Conservation (phyloP, 148 eudicot genomes). For the Rhododendron kiyosumense region DNA sequence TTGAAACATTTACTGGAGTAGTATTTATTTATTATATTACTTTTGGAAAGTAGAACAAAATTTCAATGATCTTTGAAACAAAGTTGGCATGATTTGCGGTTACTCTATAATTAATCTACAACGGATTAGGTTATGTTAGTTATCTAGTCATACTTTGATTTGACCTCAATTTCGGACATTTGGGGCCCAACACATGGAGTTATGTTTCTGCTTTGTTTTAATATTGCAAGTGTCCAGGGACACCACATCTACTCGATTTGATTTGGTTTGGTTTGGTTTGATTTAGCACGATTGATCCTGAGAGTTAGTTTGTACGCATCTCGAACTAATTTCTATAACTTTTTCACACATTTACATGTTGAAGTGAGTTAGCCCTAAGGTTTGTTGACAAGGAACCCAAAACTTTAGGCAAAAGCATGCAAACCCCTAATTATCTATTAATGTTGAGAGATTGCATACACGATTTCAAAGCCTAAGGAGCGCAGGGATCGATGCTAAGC, state of each 20-base stretch:
- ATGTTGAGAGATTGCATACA: not conserved
- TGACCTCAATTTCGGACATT: not conserved
- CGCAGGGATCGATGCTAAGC: no score
- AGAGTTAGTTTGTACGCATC: no score
- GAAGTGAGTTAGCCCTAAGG: not conserved
- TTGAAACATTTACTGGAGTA: not conserved
- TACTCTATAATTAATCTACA: not conserved
- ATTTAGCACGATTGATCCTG: no score
- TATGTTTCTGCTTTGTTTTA: not conserved
- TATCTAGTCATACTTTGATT: not conserved
- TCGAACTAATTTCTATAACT: no score
- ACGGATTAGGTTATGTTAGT: not conserved
- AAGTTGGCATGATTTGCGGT: constrained; percentile 5
- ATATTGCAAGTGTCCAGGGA: not conserved
- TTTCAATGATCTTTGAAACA: not conserved
- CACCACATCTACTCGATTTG: no score
- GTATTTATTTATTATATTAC: not conserved
- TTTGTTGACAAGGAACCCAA: no score
- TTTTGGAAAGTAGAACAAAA: not conserved
- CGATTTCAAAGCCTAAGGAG: not conserved
- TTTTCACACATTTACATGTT: no score
- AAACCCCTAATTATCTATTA: no score
- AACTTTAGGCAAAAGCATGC: no score
- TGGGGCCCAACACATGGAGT: not conserved
- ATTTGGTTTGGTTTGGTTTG: no score